Evolutionary conservation across 179 eudicot species (phyloP).

Genomic region (Beta macrorhiza): DNA sequence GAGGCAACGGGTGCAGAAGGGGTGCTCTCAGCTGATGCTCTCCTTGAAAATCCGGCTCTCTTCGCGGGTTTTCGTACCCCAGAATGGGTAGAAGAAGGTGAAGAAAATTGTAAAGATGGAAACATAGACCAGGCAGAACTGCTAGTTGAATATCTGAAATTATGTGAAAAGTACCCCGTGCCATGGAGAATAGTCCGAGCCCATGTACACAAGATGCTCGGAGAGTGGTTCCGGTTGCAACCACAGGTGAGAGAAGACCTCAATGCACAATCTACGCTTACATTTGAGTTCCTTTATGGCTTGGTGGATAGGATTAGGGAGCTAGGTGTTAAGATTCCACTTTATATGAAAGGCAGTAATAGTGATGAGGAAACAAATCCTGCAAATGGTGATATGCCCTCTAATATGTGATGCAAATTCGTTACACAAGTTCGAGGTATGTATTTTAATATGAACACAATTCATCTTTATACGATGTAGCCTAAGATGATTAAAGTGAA

Average conservation of each 20-base stretch:
- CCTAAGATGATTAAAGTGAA: not conserved
- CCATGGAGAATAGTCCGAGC: conserved; percentile 96
- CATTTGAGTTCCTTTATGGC: conserved; percentile 71
- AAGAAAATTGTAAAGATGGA: conserved; percentile 37
- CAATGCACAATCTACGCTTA: conserved; percentile 59
- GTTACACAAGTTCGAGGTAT: conserved; percentile 10
- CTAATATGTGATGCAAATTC: conserved; percentile 12
- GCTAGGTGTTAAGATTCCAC: conserved; percentile 66
- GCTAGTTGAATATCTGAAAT: conserved; percentile 68
- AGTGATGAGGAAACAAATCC: conserved; percentile 5
- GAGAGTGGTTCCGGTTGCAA: conserved; percentile 85
- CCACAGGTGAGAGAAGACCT: conserved; percentile 81
- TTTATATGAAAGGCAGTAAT: conserved; percentile 36
- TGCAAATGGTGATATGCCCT: conserved; percentile 31
- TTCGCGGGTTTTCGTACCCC: conserved; percentile 79
- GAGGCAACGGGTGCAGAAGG: conserved; percentile 82
- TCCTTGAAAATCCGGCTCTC: conserved; percentile 93
- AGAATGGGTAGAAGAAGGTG: conserved; percentile 57
- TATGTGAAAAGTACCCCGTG: conserved; percentile 84
- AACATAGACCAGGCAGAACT: conserved; percentile 72
- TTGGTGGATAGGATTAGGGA: conserved; percentile 67
- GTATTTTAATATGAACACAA: not conserved
- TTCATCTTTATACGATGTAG: not conserved
- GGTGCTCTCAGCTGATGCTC: conserved; percentile 91
- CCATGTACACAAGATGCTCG: conserved; percentile 94